These are phyloP conservation scores for Vachellia collinsii DNA, from an alignment of 306 rosid genomes.

Conservation along the genomic window DNA sequence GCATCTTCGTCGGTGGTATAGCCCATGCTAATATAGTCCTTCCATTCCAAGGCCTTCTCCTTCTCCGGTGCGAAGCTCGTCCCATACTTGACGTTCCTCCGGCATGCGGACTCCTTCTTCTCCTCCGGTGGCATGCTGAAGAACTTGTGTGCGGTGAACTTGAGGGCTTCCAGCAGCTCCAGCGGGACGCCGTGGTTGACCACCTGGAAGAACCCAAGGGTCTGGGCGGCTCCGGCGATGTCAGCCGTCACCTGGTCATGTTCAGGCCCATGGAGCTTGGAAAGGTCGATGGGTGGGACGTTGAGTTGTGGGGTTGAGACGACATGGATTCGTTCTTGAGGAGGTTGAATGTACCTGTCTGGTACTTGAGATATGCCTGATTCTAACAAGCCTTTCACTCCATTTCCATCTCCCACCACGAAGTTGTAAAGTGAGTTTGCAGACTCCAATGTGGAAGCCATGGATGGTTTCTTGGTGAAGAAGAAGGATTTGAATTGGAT, in stretches of 20 bases:
- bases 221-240: slow-evolving; percentile 55
- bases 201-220: slow-evolving; percentile 68
- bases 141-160: slow-evolving; percentile 52
- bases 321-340: neutral
- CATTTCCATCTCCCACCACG: slow-evolving; percentile 48
- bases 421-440: slow-evolving; percentile 46
- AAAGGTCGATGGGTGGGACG: neutral
- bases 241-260: slow-evolving; percentile 38
- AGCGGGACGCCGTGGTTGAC: slow-evolving; percentile 62
- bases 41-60: slow-evolving; percentile 72
- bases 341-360: slow-evolving; percentile 62
- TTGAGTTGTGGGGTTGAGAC: neutral
- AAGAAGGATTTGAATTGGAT: neutral
- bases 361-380: slow-evolving; percentile 58
- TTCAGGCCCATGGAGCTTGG: neutral
- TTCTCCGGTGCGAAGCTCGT: slow-evolving; percentile 76
- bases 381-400: slow-evolving; percentile 63
- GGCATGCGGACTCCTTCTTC: slow-evolving; percentile 46
- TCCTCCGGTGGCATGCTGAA: slow-evolving; percentile 47
- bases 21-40: slow-evolving; percentile 60
- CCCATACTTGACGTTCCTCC: slow-evolving; percentile 53
- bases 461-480: neutral
- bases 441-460: neutral
- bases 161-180: slow-evolving; percentile 54
- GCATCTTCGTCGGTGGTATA: slow-evolving; percentile 60